These are phyloP conservation scores for Thinopyrum elongatum DNA, from an alignment of 176 grass and related monocot genomes.

Conservation along the genomic window DNA sequence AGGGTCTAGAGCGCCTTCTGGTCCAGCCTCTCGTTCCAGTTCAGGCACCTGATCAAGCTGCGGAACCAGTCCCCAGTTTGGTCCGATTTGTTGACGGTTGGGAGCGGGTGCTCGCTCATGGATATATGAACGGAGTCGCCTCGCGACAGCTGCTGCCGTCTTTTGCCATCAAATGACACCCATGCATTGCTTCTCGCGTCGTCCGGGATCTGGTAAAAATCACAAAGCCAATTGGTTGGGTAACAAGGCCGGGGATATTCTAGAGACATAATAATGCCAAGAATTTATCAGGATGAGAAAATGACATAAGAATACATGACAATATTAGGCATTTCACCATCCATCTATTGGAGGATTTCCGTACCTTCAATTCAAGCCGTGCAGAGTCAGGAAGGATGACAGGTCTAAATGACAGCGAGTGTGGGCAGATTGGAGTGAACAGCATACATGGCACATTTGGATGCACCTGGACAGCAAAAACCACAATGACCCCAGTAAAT, in stretches of 20 bases:
- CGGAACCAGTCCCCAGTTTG: constrained; percentile 95
- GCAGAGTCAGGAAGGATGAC: constrained; percentile 98
- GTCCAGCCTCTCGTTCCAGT: constrained; percentile 95
- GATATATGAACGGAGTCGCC: constrained; percentile 85
- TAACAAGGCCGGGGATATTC: not conserved
- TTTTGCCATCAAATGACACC: constrained; percentile 95
- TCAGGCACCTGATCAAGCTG: constrained; percentile 90
- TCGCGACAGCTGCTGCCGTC: constrained; percentile 80
- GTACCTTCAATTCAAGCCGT: constrained; percentile 89
- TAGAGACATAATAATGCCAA: not conserved
- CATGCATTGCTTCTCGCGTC: constrained; percentile 89
- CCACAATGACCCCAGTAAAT: constrained; percentile 13
- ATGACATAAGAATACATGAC: not conserved
- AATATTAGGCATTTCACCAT: not conserved
- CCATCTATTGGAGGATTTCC: not conserved
- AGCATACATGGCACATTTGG: constrained; percentile 98
- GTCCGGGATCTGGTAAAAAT: constrained; percentile 66
- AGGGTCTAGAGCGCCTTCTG: constrained; percentile 77
- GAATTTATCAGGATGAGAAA: not conserved
- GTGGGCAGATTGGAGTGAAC: constrained; percentile 97
- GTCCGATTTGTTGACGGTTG: constrained; percentile 97
- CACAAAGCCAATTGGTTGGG: not conserved
- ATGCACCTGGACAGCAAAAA: constrained; percentile 72
- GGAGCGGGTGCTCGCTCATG: constrained; percentile 91
- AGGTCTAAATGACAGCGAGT: constrained; percentile 92